Conservation (phyloP, 352 stramenopile genomes). For the Globisporangium cederbergense region DNA sequence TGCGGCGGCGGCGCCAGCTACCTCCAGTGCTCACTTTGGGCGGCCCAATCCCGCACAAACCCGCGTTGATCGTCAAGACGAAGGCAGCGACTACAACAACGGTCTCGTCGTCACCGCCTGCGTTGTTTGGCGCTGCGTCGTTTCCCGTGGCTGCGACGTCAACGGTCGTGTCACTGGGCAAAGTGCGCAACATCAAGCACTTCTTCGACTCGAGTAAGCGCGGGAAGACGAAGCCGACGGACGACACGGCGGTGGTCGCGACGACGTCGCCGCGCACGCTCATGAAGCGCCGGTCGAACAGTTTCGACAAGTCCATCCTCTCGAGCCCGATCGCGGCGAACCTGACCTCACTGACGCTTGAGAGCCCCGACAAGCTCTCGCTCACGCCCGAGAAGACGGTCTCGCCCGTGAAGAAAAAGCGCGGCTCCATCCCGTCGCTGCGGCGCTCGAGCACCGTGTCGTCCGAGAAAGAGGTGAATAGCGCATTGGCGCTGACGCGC, state of each 20-base stretch:
- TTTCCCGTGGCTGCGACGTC: slow-evolving; percentile 17
- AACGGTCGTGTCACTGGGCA: slow-evolving; percentile 23
- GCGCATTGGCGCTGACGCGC: slow-evolving; percentile 8
- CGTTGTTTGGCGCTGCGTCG: slow-evolving; percentile 18
- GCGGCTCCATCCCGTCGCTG: slow-evolving; percentile 16
- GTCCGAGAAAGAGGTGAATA: slow-evolving; percentile 18
- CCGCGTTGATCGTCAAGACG: background rate
- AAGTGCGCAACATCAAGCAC: slow-evolving; percentile 42
- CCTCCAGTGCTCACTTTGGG: slow-evolving; percentile 36
- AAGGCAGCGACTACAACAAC: background rate
- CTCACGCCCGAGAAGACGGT: slow-evolving; percentile 8
- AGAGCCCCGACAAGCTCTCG: slow-evolving; percentile 11
- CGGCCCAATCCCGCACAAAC: background rate
- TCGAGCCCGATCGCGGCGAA: slow-evolving; percentile 25
- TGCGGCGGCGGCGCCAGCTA: slow-evolving; percentile 52
- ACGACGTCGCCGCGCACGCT: slow-evolving; percentile 21
- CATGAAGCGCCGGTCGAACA: slow-evolving; percentile 38
- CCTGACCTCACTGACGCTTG: slow-evolving; percentile 14
- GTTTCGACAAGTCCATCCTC: slow-evolving; percentile 35
- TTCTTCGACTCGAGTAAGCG: slow-evolving; percentile 21
- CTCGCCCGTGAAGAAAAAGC: slow-evolving; percentile 12
- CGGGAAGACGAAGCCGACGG: slow-evolving; percentile 23
- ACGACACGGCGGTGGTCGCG: slow-evolving; percentile 21
- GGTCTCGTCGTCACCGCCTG: slow-evolving; percentile 6
- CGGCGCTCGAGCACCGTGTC: slow-evolving; percentile 15